Evolutionary conservation across 2,329 filamentous ascomycete species (phyloP).

Genomic region (Claviceps sp.): DNA sequence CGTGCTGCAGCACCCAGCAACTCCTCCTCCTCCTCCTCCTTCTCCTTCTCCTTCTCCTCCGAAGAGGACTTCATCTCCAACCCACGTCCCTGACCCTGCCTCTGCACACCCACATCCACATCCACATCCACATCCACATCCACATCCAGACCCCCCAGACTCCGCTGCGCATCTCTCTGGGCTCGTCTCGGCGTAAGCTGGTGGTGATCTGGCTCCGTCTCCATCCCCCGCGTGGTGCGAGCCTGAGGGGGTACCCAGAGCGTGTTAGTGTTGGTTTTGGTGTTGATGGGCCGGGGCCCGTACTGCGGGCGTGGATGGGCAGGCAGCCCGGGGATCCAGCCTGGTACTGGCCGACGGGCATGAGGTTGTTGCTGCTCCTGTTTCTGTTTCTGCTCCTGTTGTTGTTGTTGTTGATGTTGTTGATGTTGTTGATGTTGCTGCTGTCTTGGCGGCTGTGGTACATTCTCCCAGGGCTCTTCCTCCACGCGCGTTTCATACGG

Average conservation of each 20-base stretch:
- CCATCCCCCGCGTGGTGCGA: not conserved
- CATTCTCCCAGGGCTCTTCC: not conserved
- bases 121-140: too few species aligned
- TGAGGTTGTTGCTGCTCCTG: not conserved
- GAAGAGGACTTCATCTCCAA: too few species aligned
- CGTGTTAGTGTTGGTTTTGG: constrained; percentile 1
- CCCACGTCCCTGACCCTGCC: too few species aligned
- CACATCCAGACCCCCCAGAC: not conserved
- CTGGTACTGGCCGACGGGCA: not conserved
- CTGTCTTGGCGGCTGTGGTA: not conserved
- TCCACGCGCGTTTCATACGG: not conserved
- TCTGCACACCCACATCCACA: constrained; percentile 27
- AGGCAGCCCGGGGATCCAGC: constrained; percentile 6
- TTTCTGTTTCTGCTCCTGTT: not conserved
- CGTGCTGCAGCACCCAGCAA: too few species aligned
- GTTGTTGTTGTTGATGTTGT: not conserved
- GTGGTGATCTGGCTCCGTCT: constrained; percentile 6
- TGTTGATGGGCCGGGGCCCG: not conserved
- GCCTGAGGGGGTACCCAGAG: constrained; percentile 6
- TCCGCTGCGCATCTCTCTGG: not conserved
- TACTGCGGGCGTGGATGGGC: constrained; percentile 6
- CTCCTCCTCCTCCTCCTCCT: too few species aligned
- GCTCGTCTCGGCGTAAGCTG: not conserved
- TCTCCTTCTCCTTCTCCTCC: too few species aligned
- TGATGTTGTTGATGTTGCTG: not conserved